These are phyloP conservation scores for Colletotrichum lupini DNA, from an alignment of 2,329 filamentous ascomycete species.

Conservation along the genomic window DNA sequence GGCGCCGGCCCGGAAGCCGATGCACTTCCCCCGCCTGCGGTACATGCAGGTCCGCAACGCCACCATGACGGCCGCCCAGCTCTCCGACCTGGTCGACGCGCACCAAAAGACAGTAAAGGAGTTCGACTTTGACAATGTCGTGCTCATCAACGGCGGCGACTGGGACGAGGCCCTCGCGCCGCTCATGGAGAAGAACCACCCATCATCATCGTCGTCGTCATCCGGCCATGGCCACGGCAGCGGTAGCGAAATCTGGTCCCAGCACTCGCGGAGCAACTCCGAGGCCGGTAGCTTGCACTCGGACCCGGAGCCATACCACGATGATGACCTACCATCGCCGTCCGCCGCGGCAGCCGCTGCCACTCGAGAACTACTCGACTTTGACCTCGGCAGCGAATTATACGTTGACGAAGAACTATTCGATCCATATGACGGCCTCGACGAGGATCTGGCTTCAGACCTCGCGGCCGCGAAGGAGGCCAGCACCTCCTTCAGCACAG, in stretches of 20 bases:
- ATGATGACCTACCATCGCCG: conserved; percentile 52
- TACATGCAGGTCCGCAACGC: conserved; percentile 79
- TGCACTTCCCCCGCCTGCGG: conserved; percentile 75
- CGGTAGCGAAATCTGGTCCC: conserved; percentile 55
- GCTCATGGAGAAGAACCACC: conserved; percentile 60
- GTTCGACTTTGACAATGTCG: conserved; percentile 83
- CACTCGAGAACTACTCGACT: conserved; percentile 59
- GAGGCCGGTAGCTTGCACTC: conserved; percentile 42
- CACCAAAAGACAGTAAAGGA: conserved; percentile 78
- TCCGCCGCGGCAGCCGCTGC: conserved; percentile 67
- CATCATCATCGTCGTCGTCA: no score
- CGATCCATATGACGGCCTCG: conserved; percentile 45
- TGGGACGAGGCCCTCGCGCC: conserved; percentile 88
- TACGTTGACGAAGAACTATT: conserved; percentile 38
- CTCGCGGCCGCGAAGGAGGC: conserved; percentile 47
- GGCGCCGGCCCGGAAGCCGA: conserved; percentile 61
- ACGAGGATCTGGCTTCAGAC: conserved; percentile 47
- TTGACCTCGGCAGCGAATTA: conserved; percentile 44
- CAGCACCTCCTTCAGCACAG: conserved; percentile 56
- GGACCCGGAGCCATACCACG: conserved; percentile 39
- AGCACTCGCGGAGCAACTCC: conserved; percentile 48
- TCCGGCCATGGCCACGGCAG: conserved; percentile 36
- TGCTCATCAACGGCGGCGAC: conserved; percentile 73
- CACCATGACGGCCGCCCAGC: conserved; percentile 76
- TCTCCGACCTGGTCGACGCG: conserved; percentile 73